Evolutionary conservation across 192 early-diverging fungal species (phyloP).

Genomic region (Coemansia sp.): DNA sequence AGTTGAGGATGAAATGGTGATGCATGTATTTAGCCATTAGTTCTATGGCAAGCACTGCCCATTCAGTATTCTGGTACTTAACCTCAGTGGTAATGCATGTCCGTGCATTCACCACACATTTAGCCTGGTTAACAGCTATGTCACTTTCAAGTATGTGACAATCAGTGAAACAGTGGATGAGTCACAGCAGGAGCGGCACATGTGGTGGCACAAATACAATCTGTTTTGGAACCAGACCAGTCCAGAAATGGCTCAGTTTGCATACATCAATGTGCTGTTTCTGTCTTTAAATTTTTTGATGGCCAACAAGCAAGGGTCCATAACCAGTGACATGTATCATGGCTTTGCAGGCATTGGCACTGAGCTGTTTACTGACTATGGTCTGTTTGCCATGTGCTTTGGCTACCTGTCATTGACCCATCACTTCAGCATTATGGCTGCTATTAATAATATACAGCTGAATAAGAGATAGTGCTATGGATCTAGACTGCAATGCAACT

Average conservation of each 20-base stretch:
- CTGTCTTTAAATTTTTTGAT: slow-evolving; percentile 79
- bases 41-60: slow-evolving; percentile 67
- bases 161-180: slow-evolving; percentile 65
- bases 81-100: slow-evolving; percentile 64
- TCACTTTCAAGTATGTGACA: slow-evolving; percentile 58
- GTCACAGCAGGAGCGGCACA: slow-evolving; percentile 83
- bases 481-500: slow-evolving; percentile 76
- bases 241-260: slow-evolving; percentile 55
- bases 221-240: slow-evolving; percentile 49
- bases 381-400: slow-evolving; percentile 75
- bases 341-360: slow-evolving; percentile 79
- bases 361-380: slow-evolving; percentile 80
- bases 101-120: slow-evolving; percentile 63
- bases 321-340: slow-evolving; percentile 62
- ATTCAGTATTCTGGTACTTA: slow-evolving; percentile 71
- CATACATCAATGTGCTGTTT: slow-evolving; percentile 64
- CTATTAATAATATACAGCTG: slow-evolving; percentile 7
- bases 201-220: slow-evolving; percentile 76
- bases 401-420: slow-evolving; percentile 45
- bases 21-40: slow-evolving; percentile 63
- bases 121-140: slow-evolving; percentile 72
- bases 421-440: slow-evolving; percentile 3
- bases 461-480: slow-evolving; percentile 51
- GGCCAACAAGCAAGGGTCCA: slow-evolving; percentile 38
- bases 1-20: slow-evolving; percentile 70